phyloP scores from a whole-genome alignment of 164 flowering plant genomes.

The Vitis labrusca region DNA sequence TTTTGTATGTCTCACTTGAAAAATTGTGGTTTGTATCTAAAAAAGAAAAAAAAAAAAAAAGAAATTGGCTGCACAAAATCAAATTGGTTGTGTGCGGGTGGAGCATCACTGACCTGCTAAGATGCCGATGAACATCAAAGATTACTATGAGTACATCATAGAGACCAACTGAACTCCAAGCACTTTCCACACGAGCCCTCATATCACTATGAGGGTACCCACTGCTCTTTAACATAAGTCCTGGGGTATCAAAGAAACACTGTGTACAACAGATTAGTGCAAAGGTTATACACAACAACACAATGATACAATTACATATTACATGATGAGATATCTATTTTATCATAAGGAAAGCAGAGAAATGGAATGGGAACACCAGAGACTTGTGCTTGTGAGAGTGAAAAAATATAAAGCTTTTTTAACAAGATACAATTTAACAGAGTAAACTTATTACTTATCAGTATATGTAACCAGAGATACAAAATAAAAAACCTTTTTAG shows the following conservation, averaged over 20 bases:
- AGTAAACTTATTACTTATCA: too few species aligned
- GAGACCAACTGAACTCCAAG: constrained; percentile 75
- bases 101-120: constrained; percentile 50
- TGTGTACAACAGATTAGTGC: constrained; percentile 35
- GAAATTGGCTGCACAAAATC: constrained; percentile 4
- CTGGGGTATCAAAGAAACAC: constrained; percentile 99
- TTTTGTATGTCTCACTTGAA: too few species aligned
- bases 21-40: background rate
- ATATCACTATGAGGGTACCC: constrained; percentile 70
- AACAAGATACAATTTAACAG: too few species aligned
- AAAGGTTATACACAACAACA: background rate
- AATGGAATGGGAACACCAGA: too few species aligned
- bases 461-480: too few species aligned
- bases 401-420: too few species aligned
- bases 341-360: too few species aligned
- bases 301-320: background rate
- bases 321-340: too few species aligned
- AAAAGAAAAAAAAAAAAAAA: background rate
- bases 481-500: too few species aligned
- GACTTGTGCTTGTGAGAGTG: too few species aligned
- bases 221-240: constrained; percentile 64
- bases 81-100: background rate
- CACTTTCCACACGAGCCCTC: constrained; percentile 76
- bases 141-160: constrained; percentile 87
- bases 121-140: constrained; percentile 95